A percentile compares a stretch with the other conserved stretches of the same genome.
These are phyloP conservation scores for Diplocarpon mali DNA, from an alignment of 2,329 filamentous ascomycete genomes.

Conservation along the genomic window DNA sequence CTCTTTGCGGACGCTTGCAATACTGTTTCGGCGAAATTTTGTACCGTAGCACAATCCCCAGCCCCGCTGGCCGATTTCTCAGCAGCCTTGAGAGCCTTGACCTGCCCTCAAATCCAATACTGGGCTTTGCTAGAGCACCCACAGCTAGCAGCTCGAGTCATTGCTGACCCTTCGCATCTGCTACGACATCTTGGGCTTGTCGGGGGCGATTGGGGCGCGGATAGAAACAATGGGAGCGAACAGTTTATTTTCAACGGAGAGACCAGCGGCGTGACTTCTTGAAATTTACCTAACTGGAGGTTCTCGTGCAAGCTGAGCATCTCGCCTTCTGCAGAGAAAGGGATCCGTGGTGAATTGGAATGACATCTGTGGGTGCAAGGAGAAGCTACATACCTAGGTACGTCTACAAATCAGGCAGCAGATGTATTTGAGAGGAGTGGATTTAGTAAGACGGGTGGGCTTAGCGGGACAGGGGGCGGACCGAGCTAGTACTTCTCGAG, in stretches of 20 bases:
- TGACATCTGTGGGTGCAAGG: conserved; percentile 2
- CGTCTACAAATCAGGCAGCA: too few relatives aligned
- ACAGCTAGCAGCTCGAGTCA: conserved; percentile 69
- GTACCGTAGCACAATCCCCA: conserved; percentile 67
- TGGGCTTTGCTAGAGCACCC: conserved; percentile 60
- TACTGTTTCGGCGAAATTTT: conserved; percentile 72
- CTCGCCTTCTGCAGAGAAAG: conserved; percentile 60
- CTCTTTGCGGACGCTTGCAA: conserved; percentile 68
- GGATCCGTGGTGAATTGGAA: conserved; percentile 44
- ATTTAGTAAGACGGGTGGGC: not conserved
- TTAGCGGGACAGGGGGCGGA: too few relatives aligned
- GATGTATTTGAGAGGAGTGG: too few relatives aligned
- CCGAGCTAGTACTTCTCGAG: too few relatives aligned
- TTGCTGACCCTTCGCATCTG: conserved; percentile 52
- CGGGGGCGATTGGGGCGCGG: conserved; percentile 73
- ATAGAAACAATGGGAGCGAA: conserved; percentile 69
- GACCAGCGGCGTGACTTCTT: conserved; percentile 66
- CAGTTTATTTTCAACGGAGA: conserved; percentile 68
- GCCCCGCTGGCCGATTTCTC: conserved; percentile 57
- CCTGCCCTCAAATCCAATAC: conserved; percentile 43
- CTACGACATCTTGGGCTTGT: conserved; percentile 61
- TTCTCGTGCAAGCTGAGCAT: conserved; percentile 60
- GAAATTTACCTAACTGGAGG: conserved; percentile 75
- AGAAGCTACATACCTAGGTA: too few relatives aligned
- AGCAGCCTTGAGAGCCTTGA: conserved; percentile 47